Conservation (phyloP, 192 early-diverging fungal genomes). For the Haplosporangium gracile region DNA sequence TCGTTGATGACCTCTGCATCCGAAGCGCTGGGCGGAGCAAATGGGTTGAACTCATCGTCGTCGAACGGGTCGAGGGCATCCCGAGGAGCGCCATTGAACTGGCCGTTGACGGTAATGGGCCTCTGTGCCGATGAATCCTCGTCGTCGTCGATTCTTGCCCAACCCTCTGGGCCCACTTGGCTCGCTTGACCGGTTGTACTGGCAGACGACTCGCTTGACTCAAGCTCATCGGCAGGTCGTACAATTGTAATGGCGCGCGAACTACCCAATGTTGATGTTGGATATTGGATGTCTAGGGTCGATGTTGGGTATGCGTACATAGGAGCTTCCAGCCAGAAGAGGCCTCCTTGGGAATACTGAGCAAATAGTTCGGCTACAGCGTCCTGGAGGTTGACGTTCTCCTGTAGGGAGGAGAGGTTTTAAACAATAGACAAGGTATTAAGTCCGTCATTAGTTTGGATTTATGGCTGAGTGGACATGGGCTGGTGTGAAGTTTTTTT, state of each 20-base stretch:
- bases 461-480: background rate
- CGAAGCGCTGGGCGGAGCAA: constrained; percentile 50
- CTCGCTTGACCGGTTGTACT: background rate
- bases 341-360: constrained; percentile 34
- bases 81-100: background rate
- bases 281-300: constrained; percentile 24
- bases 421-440: background rate
- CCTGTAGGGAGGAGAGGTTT: background rate
- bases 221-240: constrained; percentile 13
- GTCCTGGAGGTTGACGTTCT: constrained; percentile 50
- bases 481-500: background rate
- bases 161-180: constrained; percentile 5
- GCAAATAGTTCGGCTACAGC: constrained; percentile 37
- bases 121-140: background rate
- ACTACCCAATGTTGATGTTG: background rate
- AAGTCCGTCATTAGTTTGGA: background rate
- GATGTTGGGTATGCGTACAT: constrained; percentile 11
- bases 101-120: background rate
- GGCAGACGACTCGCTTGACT: background rate
- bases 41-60: constrained; percentile 55
- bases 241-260: constrained; percentile 34
- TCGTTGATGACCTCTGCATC: constrained; percentile 35
- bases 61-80: constrained; percentile 48
- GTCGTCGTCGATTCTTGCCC: constrained; percentile 51
- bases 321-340: constrained; percentile 46